phyloP scores from a whole-genome alignment of 106 monocot species.

The Dendrobium nobile region DNA sequence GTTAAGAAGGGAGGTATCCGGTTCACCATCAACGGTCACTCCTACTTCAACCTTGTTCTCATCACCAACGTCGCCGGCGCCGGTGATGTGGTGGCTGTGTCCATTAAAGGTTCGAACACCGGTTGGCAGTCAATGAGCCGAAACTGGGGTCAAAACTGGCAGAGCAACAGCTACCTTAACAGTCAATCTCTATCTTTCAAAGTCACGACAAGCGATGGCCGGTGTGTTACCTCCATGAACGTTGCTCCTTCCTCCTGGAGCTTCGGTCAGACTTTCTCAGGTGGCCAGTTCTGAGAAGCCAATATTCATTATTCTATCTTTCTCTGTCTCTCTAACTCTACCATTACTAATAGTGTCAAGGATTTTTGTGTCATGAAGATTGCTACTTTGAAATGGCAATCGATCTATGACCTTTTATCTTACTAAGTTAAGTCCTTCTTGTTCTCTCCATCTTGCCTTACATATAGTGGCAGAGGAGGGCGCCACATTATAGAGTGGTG shows the following conservation, averaged over 20 bases:
- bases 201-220: slow-evolving; percentile 43
- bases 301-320: not conserved
- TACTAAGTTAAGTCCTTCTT: not conserved
- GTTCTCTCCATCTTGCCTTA: not conserved
- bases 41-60: slow-evolving; percentile 78
- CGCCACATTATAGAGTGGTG: too few relatives aligned
- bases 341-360: too few relatives aligned
- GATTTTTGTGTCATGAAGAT: not conserved
- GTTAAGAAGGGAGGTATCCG: slow-evolving; percentile 52
- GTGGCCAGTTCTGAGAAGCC: slow-evolving; percentile 43
- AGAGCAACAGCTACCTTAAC: slow-evolving; percentile 38
- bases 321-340: not conserved
- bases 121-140: slow-evolving; percentile 67
- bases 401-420: not conserved
- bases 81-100: slow-evolving; percentile 50
- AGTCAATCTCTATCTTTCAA: slow-evolving; percentile 53
- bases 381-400: slow-evolving; percentile 12
- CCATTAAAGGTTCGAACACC: slow-evolving; percentile 45
- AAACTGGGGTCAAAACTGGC: slow-evolving; percentile 80
- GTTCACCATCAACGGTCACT: slow-evolving; percentile 76
- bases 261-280: slow-evolving; percentile 68
- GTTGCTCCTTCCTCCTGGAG: slow-evolving; percentile 44
- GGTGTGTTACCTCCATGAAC: slow-evolving; percentile 26
- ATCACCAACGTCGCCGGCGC: slow-evolving; percentile 76
- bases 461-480: not conserved